Evolutionary conservation across 2,329 filamentous ascomycete species (phyloP).

Genomic region (Raffaelea arxii): DNA sequence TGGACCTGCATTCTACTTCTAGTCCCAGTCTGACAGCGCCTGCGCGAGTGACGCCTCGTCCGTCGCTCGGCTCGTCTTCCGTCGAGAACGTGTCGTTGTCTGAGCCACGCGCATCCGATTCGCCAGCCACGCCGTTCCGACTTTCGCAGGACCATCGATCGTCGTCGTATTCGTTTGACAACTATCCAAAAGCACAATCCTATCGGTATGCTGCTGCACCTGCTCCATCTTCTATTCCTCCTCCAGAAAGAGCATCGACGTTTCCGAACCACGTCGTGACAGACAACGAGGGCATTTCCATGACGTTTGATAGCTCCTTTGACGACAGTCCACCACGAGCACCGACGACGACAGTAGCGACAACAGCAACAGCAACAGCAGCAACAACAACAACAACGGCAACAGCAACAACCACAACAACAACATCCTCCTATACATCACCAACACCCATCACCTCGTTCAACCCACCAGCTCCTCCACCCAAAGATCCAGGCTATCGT

Average conservation of each 20-base stretch:
- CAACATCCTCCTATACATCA: no score
- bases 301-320: constrained; percentile 64
- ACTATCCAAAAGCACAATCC: no score
- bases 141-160: constrained; percentile 5
- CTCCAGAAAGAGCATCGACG: no score
- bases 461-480: constrained; percentile 19
- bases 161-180: not conserved
- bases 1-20: constrained; percentile 40
- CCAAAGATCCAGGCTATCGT: constrained; percentile 17
- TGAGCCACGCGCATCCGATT: not conserved
- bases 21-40: constrained; percentile 16
- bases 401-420: not conserved
- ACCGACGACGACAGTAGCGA: not conserved
- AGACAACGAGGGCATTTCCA: constrained; percentile 46
- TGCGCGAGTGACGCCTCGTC: constrained; percentile 20
- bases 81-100: constrained; percentile 14
- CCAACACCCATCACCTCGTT: not conserved
- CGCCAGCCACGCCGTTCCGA: constrained; percentile 6
- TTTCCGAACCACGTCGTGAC: constrained; percentile 16
- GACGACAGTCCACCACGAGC: constrained; percentile 21
- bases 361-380: not conserved
- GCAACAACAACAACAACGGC: not conserved
- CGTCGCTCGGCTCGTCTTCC: constrained; percentile 19
- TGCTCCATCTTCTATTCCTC: no score
- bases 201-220: no score